phyloP scores from a whole-genome alignment of 306 rosid genomes.

The Betula pendula region DNA sequence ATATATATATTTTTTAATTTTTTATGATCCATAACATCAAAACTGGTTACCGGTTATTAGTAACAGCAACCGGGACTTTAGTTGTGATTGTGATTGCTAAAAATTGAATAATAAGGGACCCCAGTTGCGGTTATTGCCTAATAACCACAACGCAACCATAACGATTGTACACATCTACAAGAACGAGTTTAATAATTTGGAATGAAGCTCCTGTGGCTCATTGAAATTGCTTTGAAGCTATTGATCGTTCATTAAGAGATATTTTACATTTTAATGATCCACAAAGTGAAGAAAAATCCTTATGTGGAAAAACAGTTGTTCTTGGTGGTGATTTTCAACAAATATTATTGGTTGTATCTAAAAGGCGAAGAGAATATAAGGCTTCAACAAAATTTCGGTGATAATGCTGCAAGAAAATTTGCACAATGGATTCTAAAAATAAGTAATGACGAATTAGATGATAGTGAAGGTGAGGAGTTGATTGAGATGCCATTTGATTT shows the following conservation, averaged over 20 bases:
- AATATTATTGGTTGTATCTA: background rate
- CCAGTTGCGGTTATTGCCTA: no score
- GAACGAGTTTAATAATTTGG: background rate
- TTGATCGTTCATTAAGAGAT: background rate
- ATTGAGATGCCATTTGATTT: background rate
- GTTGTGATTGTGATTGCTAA: no score
- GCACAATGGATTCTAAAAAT: background rate
- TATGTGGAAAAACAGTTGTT: background rate
- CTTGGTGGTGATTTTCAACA: slow-evolving; percentile 3
- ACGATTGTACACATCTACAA: no score
- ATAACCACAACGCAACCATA: no score
- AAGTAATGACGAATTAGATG: background rate
- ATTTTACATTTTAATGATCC: no score
- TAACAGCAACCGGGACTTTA: no score
- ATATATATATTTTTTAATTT: no score
- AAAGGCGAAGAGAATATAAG: background rate
- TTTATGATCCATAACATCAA: no score
- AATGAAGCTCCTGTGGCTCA: slow-evolving; percentile 1
- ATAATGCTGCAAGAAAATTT: background rate
- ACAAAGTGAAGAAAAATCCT: no score
- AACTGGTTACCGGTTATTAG: no score
- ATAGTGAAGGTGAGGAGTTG: background rate
- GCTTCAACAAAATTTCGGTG: background rate
- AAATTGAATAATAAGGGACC: no score
- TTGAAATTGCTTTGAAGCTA: background rate